Evolutionary conservation across 306 rosid genomes (phyloP).

Genomic region (Medicago ruthenica): DNA sequence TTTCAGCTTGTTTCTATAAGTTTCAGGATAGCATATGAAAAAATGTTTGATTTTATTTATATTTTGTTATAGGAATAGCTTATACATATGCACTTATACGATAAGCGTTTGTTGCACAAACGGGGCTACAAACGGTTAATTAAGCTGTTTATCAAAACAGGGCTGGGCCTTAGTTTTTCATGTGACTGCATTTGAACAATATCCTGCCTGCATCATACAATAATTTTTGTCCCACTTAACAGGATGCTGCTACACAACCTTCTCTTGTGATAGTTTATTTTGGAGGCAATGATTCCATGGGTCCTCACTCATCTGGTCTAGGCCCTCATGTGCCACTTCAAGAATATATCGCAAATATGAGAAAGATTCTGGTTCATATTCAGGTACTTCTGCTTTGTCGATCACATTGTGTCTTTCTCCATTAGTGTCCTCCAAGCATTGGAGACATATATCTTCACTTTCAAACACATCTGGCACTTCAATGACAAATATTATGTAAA

Average conservation of each 20-base stretch:
- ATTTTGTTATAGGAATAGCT: not conserved
- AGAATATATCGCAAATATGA: slow-evolving; percentile 79
- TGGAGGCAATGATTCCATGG: slow-evolving; percentile 98
- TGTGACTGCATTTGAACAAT: slow-evolving; percentile 14
- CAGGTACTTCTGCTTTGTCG: slow-evolving; percentile 60
- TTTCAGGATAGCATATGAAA: not conserved
- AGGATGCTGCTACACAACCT: slow-evolving; percentile 85
- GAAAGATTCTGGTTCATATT: slow-evolving; percentile 72
- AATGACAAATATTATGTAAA: too few species aligned
- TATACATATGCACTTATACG: not conserved
- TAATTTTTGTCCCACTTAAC: slow-evolving; percentile 17
- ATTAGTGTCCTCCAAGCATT: not conserved
- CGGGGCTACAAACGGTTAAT: too few species aligned
- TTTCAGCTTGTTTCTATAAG: not conserved
- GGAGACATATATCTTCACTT: not conserved
- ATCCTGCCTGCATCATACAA: slow-evolving; percentile 20
- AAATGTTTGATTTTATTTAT: not conserved
- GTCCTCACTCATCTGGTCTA: slow-evolving; percentile 81
- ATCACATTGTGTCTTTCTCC: slow-evolving; percentile 19
- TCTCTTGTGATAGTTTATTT: slow-evolving; percentile 89
- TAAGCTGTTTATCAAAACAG: not conserved
- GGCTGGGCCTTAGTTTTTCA: not conserved
- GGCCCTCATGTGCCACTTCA: slow-evolving; percentile 96
- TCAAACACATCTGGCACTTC: too few species aligned
- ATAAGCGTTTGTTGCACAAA: too few species aligned